A percentile compares a stretch with the other conserved stretches of the same genome.
phyloP scores from a whole-genome alignment of 352 stramenopile species.

The Globisporangium paddicum region DNA sequence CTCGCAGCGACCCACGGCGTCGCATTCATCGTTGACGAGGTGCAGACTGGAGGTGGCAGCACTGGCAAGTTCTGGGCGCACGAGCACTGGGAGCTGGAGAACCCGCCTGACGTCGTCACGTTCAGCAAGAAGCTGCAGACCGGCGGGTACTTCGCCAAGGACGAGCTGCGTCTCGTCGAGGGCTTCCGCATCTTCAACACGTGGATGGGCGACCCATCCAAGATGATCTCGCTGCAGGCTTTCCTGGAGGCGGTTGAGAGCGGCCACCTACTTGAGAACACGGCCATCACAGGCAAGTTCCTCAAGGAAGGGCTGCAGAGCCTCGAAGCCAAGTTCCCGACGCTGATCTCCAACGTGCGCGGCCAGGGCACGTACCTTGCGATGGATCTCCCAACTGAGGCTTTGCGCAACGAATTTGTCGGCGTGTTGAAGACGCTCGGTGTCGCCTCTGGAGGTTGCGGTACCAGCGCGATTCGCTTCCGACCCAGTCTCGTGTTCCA shows the following conservation, averaged over 20 bases:
- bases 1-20: slow-evolving; percentile 55
- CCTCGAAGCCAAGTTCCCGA: slow-evolving; percentile 43
- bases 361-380: slow-evolving; percentile 77
- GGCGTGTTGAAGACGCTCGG: slow-evolving; percentile 50
- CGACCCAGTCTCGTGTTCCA: slow-evolving; percentile 75
- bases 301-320: slow-evolving; percentile 47
- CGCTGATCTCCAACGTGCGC: slow-evolving; percentile 66
- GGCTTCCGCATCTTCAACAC: slow-evolving; percentile 87
- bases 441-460: slow-evolving; percentile 62
- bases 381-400: slow-evolving; percentile 65
- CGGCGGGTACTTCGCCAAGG: slow-evolving; percentile 76
- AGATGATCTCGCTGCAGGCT: slow-evolving; percentile 78
- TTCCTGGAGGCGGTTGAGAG: slow-evolving; percentile 63
- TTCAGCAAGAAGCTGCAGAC: slow-evolving; percentile 88
- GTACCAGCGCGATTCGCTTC: slow-evolving; percentile 66
- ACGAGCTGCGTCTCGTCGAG: slow-evolving; percentile 61
- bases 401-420: slow-evolving; percentile 62
- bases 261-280: slow-evolving; percentile 66
- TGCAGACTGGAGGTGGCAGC: slow-evolving; percentile 77
- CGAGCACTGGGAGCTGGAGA: slow-evolving; percentile 73
- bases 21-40: slow-evolving; percentile 84
- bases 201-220: slow-evolving; percentile 84
- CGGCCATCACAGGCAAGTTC: slow-evolving; percentile 63
- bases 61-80: slow-evolving; percentile 85
- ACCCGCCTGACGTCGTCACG: slow-evolving; percentile 76